Base-by-base conservation (phyloP, 345 rosid species). In the Raphanus sativus region DNA sequence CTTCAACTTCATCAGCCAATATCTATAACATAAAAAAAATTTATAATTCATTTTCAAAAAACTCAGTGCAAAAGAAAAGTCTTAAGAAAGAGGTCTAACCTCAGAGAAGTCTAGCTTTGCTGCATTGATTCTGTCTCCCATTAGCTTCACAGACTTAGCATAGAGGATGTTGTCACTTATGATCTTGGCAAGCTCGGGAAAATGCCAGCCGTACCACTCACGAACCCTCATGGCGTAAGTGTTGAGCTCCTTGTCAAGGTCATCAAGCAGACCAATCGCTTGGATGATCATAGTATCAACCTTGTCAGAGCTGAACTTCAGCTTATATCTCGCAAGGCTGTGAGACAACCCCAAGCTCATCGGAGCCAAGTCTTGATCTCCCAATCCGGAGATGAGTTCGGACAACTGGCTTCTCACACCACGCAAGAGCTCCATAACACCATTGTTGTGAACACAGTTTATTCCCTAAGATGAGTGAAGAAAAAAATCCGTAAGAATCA, bases 191-290 rank as follows among this genome's bases (percentile, higher is more conserved):
- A 95, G 98, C 88, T 95, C 99, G 0, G 98, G 99, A 78, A 95
- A 92, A 87, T 95, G 99, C 98, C 96, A 95, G 33, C 97, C 98
- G 13, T 92, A 92, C 98, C 97, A 89, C 62, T 95, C 97, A 9
- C 90, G 85, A 38, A 90, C 92, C 74, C 97, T 91, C 98, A 91
- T 95, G 0, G 97, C 97, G 65, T 92, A 92, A 1, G 92, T 90
- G 78, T 92, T 92, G 4, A 92, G 96, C 84, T 92, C 98, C 80
- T 92, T 95, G 81, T 95, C 97, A 75, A 95, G 97, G 78, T 95
- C 98, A 50, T 92, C 99, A 67, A 92, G 96, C 62, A 95, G 84
- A 9, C 99, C 96, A 74, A 95, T 91, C 3, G 98, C 98, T 75
- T 95, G 99, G 84, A 95, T 87, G 54, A 95, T 89, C 98, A 92